Percentiles rank a stretch among this genome's conserved stretches.
Evolutionary conservation across 768 basidiomycete species (phyloP).

Genomic region (Lentinula sp.): DNA sequence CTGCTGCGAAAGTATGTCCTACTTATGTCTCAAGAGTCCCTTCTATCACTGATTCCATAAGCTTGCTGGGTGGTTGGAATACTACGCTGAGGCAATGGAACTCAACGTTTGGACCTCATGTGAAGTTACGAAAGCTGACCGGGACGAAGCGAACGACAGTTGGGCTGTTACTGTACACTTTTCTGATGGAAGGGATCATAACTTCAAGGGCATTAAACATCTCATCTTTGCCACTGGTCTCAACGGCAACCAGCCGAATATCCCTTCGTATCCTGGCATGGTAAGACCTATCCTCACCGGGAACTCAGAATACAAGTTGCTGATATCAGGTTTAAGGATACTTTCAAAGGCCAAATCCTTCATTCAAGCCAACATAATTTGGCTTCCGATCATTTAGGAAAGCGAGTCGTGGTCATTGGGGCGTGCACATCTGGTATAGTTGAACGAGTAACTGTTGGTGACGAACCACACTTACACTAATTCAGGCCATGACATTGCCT

Average conservation of each 20-base stretch:
- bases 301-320: not conserved
- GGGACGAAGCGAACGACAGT: conserved; percentile 28
- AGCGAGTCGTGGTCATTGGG: conserved; percentile 65
- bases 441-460: not conserved
- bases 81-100: conserved; percentile 53
- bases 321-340: conserved; percentile 20
- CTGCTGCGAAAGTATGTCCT: conserved; percentile 38
- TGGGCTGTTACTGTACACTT: conserved; percentile 41
- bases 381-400: conserved; percentile 45
- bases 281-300: conserved; percentile 13
- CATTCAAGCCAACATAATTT: conserved; percentile 50
- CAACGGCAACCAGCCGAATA: conserved; percentile 36
- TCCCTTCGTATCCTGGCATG: conserved; percentile 39
- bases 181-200: conserved; percentile 25
- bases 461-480: not conserved
- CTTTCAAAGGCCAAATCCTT: conserved; percentile 42
- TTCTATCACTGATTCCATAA: conserved; percentile 11
- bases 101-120: conserved; percentile 60
- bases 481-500: conserved; percentile 38
- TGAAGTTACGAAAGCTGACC: conserved; percentile 28
- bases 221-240: conserved; percentile 54
- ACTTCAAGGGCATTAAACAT: conserved; percentile 36
- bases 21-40: not conserved
- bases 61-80: conserved; percentile 66
- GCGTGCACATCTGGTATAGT: conserved; percentile 52